Conservation (phyloP, 306 rosid species). For the Begonia loranthoides region DNA sequence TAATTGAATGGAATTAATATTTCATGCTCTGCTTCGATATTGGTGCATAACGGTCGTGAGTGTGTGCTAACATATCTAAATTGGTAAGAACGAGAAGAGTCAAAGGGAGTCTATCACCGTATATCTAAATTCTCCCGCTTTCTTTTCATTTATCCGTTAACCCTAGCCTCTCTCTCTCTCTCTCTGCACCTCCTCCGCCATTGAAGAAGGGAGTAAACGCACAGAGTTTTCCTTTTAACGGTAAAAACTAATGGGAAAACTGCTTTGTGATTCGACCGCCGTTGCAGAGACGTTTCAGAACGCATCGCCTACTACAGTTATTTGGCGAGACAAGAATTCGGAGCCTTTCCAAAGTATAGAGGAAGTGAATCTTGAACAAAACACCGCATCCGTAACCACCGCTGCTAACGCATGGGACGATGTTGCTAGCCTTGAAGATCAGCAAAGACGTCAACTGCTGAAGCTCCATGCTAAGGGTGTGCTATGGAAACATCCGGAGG, state of each 20-base stretch:
- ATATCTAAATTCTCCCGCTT: constrained; percentile 30
- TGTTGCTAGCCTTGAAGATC: constrained; percentile 73
- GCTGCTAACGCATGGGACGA: constrained; percentile 52
- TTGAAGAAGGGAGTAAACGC: constrained; percentile 19
- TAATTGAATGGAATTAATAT: neutral
- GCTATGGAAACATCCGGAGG: constrained; percentile 73
- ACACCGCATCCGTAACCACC: constrained; percentile 5
- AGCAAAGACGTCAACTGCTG: constrained; percentile 68
- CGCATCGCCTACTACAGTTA: constrained; percentile 38
- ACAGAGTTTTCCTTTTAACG: neutral
- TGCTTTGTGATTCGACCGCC: constrained; percentile 70
- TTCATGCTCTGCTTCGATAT: neutral
- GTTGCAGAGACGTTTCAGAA: constrained; percentile 66
- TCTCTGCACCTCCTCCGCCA: constrained; percentile 26
- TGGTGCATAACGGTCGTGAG: neutral
- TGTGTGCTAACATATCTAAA: neutral
- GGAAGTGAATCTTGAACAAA: constrained; percentile 50
- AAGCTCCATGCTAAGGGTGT: constrained; percentile 75
- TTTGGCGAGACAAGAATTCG: constrained; percentile 59
- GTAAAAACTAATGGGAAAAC: constrained; percentile 53
- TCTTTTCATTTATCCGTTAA: constrained; percentile 66
- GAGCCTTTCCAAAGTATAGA: constrained; percentile 27
- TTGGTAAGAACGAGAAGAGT: neutral
- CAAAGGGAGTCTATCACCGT: neutral
- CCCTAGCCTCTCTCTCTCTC: constrained; percentile 24